Evolutionary conservation across 2,329 filamentous ascomycete genomes (phyloP).

Genomic region (Scorias spongiosa): DNA sequence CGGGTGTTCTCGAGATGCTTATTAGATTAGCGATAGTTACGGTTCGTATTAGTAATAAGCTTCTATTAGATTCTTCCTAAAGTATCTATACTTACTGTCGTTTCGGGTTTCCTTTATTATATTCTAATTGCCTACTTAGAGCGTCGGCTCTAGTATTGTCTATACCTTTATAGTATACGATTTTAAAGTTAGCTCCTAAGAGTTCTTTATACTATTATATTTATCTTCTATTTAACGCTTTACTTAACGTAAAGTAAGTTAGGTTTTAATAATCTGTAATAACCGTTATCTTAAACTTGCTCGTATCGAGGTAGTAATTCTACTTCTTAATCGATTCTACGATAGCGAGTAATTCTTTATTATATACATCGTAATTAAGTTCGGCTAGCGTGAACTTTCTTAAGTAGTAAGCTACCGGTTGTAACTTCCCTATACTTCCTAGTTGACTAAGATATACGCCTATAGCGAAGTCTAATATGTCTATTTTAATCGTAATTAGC

Average conservation of each 20-base stretch:
- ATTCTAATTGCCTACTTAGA: neutral
- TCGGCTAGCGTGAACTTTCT: slow-evolving; percentile 5
- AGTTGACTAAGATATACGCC: slow-evolving; percentile 2
- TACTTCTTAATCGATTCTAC: neutral
- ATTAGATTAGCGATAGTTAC: neutral
- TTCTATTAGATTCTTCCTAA: neutral
- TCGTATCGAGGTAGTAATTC: neutral
- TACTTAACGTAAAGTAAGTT: neutral
- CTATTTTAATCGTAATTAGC: neutral
- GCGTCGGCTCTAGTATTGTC: neutral
- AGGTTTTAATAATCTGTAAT: neutral
- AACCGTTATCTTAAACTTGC: neutral
- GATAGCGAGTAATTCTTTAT: neutral
- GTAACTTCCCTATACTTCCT: slow-evolving; percentile 1
- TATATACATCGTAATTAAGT: slow-evolving; percentile 4
- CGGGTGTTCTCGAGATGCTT: neutral
- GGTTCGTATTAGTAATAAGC: neutral
- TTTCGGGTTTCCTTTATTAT: neutral
- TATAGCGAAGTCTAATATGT: neutral
- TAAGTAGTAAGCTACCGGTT: slow-evolving; percentile 7
- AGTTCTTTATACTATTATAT: neutral
- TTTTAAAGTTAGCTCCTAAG: neutral
- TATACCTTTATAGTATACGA: neutral
- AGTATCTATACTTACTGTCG: neutral
- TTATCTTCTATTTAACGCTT: neutral